Evolutionary conservation across 495 filamentous ascomycete species (phyloP).

Genomic region (Aspergillus bridgeri): DNA sequence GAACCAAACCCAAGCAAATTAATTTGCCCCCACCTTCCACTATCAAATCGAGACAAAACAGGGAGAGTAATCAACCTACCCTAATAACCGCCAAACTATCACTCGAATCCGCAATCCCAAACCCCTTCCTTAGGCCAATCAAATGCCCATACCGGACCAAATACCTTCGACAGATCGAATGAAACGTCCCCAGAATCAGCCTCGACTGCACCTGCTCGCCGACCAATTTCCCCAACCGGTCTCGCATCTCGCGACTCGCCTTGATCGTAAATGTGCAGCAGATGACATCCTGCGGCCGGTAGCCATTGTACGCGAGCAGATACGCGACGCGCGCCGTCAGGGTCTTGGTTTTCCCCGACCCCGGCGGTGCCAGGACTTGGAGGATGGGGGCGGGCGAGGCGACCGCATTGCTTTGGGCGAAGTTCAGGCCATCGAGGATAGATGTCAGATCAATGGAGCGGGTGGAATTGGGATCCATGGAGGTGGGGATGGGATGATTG

Average conservation of each 20-base stretch:
- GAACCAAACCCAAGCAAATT: neutral
- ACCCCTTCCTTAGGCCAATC: slow-evolving; percentile 77
- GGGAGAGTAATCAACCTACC: slow-evolving; percentile 10
- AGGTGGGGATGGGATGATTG: neutral
- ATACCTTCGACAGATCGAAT: slow-evolving; percentile 87
- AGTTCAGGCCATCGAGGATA: slow-evolving; percentile 76
- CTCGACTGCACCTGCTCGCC: slow-evolving; percentile 73
- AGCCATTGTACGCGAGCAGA: slow-evolving; percentile 74
- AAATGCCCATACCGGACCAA: slow-evolving; percentile 80
- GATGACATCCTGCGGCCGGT: slow-evolving; percentile 87
- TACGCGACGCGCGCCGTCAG: slow-evolving; percentile 92
- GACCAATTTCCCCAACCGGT: slow-evolving; percentile 73
- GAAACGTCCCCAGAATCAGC: slow-evolving; percentile 90
- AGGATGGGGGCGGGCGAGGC: slow-evolving; percentile 72
- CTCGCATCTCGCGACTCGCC: slow-evolving; percentile 92
- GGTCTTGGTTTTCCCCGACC: slow-evolving; percentile 94
- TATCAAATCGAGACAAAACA: slow-evolving; percentile 4
- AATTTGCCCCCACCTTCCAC: neutral
- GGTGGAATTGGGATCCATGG: slow-evolving; percentile 29
- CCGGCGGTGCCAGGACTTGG: slow-evolving; percentile 86
- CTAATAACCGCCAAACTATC: slow-evolving; percentile 72
- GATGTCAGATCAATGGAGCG: neutral
- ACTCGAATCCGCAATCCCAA: slow-evolving; percentile 87
- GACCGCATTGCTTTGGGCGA: slow-evolving; percentile 80
- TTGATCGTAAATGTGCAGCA: slow-evolving; percentile 99